Percentiles rank a stretch among this genome's conserved stretches.
Conservation (phyloP, 331 rosid genomes). For the Quercus phellos region DNA sequence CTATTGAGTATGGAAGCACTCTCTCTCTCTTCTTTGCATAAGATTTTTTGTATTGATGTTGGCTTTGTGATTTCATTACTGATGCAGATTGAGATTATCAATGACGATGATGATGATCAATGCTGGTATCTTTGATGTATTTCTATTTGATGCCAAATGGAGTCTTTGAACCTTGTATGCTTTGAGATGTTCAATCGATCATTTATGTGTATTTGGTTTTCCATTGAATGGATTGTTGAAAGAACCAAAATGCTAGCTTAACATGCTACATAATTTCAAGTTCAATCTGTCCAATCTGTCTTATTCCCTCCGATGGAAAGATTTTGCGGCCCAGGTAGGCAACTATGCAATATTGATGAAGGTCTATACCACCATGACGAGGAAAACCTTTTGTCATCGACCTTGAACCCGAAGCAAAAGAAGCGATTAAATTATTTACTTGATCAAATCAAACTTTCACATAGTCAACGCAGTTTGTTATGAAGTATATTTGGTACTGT, state of each 20-base stretch:
- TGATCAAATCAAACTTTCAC: too few species aligned
- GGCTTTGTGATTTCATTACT: neutral
- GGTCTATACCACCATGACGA: too few species aligned
- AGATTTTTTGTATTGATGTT: neutral
- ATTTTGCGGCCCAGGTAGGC: neutral
- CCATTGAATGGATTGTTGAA: neutral
- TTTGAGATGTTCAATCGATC: constrained; percentile 9
- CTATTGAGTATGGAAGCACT: neutral
- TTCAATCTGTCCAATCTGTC: neutral
- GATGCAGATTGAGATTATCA: constrained; percentile 38
- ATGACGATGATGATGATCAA: constrained; percentile 18
- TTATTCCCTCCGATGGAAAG: neutral
- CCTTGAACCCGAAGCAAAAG: too few species aligned
- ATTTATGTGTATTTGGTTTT: constrained; percentile 9
- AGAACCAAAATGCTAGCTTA: neutral
- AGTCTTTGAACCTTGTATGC: constrained; percentile 9
- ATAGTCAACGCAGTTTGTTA: too few species aligned
- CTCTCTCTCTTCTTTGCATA: neutral
- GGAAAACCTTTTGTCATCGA: too few species aligned
- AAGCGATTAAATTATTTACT: too few species aligned
- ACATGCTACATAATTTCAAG: neutral
- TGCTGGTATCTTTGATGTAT: constrained; percentile 24
- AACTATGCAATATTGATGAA: neutral
- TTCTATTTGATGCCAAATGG: constrained; percentile 2
- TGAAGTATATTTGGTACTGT: too few species aligned